Evolutionary conservation across 1,139 yeast genomes (phyloP).

Genomic region (Sugiyamaella grinbergsii): DNA sequence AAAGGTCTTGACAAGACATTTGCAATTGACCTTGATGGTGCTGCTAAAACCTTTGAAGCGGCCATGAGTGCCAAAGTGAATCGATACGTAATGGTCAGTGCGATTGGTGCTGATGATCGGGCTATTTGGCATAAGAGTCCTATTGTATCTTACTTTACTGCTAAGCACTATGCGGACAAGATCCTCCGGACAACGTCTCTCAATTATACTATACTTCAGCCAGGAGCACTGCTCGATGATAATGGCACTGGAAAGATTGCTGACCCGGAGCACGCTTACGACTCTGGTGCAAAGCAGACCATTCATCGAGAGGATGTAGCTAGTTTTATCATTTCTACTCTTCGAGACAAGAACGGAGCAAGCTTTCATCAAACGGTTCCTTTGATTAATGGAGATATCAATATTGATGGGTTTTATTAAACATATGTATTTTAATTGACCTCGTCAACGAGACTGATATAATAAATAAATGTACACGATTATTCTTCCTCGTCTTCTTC

Average conservation of each 20-base stretch:
- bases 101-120: constrained; percentile 55
- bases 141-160: constrained; percentile 50
- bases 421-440: too few species aligned
- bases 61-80: constrained; percentile 50
- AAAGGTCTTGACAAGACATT: constrained; percentile 50
- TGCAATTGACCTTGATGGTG: constrained; percentile 63
- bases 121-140: constrained; percentile 44
- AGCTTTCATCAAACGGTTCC: constrained; percentile 27
- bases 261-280: constrained; percentile 15
- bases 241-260: constrained; percentile 45
- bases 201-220: constrained; percentile 57
- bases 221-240: constrained; percentile 49
- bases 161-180: constrained; percentile 60
- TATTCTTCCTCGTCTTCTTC: constrained; percentile 18
- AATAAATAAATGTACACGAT: not conserved
- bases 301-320: constrained; percentile 30
- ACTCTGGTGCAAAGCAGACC: constrained; percentile 4
- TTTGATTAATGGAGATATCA: constrained; percentile 25
- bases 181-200: constrained; percentile 47
- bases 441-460: not conserved
- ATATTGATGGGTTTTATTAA: constrained; percentile 22
- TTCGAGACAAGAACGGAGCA: constrained; percentile 20
- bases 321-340: constrained; percentile 20
- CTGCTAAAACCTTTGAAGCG: constrained; percentile 61
- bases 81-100: constrained; percentile 59